Percentiles rank a stretch among this genome's conserved stretches.
These are phyloP conservation scores for Arabidopsis arenosa DNA, from an alignment of 345 rosid genomes.

Conservation along the genomic window DNA sequence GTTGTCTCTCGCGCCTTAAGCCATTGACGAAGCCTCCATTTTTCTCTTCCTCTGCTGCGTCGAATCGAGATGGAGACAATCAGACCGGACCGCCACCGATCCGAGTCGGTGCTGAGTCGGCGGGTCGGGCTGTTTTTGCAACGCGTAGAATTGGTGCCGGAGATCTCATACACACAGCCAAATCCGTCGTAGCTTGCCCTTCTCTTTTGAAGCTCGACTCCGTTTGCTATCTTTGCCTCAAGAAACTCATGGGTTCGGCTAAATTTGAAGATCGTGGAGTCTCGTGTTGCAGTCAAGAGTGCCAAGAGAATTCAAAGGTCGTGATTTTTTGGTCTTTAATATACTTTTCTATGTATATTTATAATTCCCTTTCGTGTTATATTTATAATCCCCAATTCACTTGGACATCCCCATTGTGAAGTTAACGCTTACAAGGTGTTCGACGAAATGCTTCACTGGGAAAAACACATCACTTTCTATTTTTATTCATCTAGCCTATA, in stretches of 20 bases:
- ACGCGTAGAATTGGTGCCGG: slow-evolving; percentile 69
- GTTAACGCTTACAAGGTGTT: slow-evolving; percentile 50
- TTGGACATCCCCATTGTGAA: too few species aligned
- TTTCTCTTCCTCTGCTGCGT: slow-evolving; percentile 42
- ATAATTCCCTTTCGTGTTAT: too few species aligned
- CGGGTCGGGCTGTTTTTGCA: slow-evolving; percentile 90
- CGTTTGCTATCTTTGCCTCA: slow-evolving; percentile 79
- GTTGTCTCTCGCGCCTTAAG: slow-evolving; percentile 50
- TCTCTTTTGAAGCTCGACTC: slow-evolving; percentile 48
- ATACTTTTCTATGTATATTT: too few species aligned
- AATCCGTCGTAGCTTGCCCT: slow-evolving; percentile 65
- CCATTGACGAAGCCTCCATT: slow-evolving; percentile 1
- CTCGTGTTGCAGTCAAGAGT: slow-evolving; percentile 62
- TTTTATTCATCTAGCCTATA: background rate
- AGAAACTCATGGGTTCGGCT: slow-evolving; percentile 40
- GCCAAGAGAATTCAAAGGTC: slow-evolving; percentile 66
- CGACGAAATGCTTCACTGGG: slow-evolving; percentile 48
- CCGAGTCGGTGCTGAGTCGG: slow-evolving; percentile 68
- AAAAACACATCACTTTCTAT: background rate
- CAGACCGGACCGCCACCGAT: slow-evolving; percentile 67
- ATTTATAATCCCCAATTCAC: too few species aligned
- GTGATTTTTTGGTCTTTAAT: background rate
- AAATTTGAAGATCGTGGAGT: slow-evolving; percentile 46
- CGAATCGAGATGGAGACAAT: slow-evolving; percentile 26
- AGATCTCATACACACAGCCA: slow-evolving; percentile 85